These are phyloP conservation scores for Lactifluus piperatus DNA, from an alignment of 768 basidiomycete genomes.

Conservation along the genomic window DNA sequence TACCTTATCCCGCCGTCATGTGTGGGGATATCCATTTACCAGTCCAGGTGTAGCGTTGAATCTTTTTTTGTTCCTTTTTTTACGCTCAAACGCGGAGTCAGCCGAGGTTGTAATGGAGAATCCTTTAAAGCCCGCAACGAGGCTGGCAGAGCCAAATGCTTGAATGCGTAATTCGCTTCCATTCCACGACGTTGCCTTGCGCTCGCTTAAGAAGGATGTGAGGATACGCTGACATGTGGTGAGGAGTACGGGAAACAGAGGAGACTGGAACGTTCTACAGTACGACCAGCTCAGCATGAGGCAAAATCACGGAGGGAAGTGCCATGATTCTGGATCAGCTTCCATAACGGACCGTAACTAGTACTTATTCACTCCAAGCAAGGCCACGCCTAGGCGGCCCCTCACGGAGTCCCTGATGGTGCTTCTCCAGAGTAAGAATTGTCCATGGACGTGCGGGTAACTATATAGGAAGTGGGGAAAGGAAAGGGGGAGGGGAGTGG, in stretches of 20 bases:
- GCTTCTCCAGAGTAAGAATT: background rate
- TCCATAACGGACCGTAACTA: background rate
- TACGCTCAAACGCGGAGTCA: background rate
- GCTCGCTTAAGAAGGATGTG: slow-evolving; percentile 1
- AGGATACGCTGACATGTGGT: slow-evolving; percentile 7
- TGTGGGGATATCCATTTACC: background rate
- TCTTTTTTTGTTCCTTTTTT: background rate
- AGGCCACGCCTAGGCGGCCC: background rate
- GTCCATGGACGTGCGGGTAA: slow-evolving; percentile 12
- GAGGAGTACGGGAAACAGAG: background rate
- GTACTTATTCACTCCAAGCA: slow-evolving; percentile 4
- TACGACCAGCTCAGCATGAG: background rate
- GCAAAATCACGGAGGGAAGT: background rate
- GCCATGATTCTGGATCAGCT: background rate
- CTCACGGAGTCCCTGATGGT: background rate
- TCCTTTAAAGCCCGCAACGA: slow-evolving; percentile 6
- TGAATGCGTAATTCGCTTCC: slow-evolving; percentile 1
- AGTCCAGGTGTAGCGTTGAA: background rate
- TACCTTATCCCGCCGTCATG: background rate
- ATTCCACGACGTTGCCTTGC: slow-evolving; percentile 12
- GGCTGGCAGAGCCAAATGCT: background rate
- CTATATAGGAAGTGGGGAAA: background rate
- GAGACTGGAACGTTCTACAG: background rate
- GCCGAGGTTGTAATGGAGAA: background rate
- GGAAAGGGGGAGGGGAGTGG: background rate